Percentiles rank a stretch among this genome's conserved stretches.
phyloP scores from a whole-genome alignment of 306 rosid genomes.

The Vigna reflexopilosa region DNA sequence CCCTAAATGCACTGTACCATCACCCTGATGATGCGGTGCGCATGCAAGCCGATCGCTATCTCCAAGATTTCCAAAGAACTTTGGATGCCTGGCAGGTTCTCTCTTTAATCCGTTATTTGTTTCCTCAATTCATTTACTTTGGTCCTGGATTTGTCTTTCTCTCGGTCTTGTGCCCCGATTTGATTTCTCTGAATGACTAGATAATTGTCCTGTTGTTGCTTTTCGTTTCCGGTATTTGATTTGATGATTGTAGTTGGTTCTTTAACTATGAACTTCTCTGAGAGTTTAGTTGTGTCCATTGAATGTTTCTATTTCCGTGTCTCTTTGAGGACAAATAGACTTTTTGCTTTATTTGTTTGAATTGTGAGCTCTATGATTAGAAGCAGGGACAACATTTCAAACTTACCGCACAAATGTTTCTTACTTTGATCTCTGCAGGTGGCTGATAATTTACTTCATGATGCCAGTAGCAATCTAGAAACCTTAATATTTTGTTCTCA shows the following conservation, averaged over 20 bases:
- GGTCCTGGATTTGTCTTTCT: neutral
- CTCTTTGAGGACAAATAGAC: conserved; percentile 27
- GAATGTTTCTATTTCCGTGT: conserved; percentile 34
- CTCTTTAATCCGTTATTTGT: conserved; percentile 27
- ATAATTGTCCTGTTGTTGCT: neutral
- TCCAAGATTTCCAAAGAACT: conserved; percentile 93
- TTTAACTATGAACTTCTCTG: conserved; percentile 30
- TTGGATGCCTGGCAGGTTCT: conserved; percentile 99
- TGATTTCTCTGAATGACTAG: neutral
- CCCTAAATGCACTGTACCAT: conserved; percentile 99
- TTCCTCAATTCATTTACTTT: conserved; percentile 35
- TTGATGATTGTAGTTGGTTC: conserved; percentile 21
- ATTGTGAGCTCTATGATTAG: conserved; percentile 26
- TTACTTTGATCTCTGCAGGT: conserved; percentile 59
- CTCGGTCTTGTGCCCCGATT: conserved; percentile 19
- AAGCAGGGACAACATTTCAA: conserved; percentile 28
- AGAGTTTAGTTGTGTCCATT: conserved; percentile 14
- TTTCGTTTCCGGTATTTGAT: neutral
- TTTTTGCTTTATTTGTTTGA: neutral
- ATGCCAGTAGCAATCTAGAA: conserved; percentile 91
- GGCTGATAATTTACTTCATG: conserved; percentile 98
- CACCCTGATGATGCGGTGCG: conserved; percentile 93
- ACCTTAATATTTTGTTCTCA: conserved; percentile 98
- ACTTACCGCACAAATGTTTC: neutral
- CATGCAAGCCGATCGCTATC: conserved; percentile 98